These are phyloP conservation scores for Musa schizocarpa DNA, from an alignment of 176 grass and related monocot genomes.

Conservation along the genomic window DNA sequence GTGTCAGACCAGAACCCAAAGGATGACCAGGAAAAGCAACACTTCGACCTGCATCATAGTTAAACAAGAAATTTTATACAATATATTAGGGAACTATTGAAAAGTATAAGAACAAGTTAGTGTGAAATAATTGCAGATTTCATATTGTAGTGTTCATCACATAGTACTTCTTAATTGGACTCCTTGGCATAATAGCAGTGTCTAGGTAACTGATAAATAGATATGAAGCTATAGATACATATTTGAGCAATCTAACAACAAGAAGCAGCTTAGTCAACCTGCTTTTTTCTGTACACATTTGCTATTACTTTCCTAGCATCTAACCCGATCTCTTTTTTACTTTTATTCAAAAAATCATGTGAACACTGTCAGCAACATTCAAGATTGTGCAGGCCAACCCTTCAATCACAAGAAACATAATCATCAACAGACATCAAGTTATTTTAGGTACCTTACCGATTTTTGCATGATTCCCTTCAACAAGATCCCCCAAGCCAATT, in stretches of 20 bases:
- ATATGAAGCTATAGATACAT: not conserved
- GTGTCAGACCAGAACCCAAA: constrained; percentile 87
- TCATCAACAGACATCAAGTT: not conserved
- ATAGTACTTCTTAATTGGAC: not conserved
- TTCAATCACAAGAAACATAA: not conserved
- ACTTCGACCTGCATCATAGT: constrained; percentile 57
- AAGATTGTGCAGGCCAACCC: not conserved
- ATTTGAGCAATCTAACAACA: not conserved
- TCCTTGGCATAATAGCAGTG: not conserved
- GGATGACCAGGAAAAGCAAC: constrained; percentile 97
- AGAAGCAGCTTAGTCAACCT: not conserved
- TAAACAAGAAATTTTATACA: not conserved
- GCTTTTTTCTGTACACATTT: not conserved
- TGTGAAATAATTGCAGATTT: not conserved
- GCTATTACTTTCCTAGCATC: not conserved
- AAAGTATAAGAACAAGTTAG: not conserved
- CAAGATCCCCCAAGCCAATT: constrained; percentile 79
- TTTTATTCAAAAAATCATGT: not conserved
- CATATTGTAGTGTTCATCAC: not conserved
- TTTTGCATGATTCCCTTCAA: constrained; percentile 73
- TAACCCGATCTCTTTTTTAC: not conserved
- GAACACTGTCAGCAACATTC: not conserved
- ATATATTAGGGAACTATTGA: not conserved
- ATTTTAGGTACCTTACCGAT: constrained; percentile 44
- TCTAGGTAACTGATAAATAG: not conserved